A percentile compares a stretch with the other conserved stretches of the same genome.
Conservation (phyloP, 139 green algal genomes). For the Pleodorina starrii region DNA sequence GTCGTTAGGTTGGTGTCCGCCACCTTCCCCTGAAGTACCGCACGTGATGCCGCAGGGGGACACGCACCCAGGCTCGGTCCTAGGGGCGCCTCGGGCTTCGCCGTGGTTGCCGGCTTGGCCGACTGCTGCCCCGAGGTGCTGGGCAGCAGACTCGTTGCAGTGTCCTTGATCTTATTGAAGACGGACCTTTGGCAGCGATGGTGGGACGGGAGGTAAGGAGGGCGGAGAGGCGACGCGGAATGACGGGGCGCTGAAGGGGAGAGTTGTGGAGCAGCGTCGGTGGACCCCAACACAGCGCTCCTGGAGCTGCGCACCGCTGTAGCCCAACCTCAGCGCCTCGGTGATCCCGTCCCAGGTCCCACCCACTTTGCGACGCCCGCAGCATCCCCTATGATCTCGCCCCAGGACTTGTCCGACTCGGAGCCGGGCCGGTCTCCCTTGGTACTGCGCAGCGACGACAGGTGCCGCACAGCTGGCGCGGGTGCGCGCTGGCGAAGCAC, state of each 20-base stretch:
- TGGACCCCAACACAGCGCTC: no score
- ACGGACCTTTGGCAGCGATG: neutral
- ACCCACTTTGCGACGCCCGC: constrained; percentile 37
- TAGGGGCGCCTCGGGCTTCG: neutral
- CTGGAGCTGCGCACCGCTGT: no score
- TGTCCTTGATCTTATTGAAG: constrained; percentile 53
- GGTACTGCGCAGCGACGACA: neutral
- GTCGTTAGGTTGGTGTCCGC: no score
- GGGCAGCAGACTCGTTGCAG: constrained; percentile 9
- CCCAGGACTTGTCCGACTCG: constrained; percentile 52
- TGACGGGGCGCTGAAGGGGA: neutral
- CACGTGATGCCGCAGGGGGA: no score
- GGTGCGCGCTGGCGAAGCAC: no score
- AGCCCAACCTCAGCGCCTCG: no score
- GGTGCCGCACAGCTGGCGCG: neutral
- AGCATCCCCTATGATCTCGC: constrained; percentile 52
- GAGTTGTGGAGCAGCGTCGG: no score
- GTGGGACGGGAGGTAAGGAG: neutral
- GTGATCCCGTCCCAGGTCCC: no score
- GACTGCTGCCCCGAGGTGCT: neutral
- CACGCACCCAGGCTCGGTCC: no score
- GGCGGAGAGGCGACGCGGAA: neutral
- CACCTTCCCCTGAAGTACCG: no score
- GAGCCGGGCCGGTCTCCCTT: neutral
- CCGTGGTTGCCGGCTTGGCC: neutral